Evolutionary conservation across 805 yeast species (phyloP), one percentile per base, ranked within the genome.

Genomic region (Schizosaccharomyces cryophilus): DNA sequence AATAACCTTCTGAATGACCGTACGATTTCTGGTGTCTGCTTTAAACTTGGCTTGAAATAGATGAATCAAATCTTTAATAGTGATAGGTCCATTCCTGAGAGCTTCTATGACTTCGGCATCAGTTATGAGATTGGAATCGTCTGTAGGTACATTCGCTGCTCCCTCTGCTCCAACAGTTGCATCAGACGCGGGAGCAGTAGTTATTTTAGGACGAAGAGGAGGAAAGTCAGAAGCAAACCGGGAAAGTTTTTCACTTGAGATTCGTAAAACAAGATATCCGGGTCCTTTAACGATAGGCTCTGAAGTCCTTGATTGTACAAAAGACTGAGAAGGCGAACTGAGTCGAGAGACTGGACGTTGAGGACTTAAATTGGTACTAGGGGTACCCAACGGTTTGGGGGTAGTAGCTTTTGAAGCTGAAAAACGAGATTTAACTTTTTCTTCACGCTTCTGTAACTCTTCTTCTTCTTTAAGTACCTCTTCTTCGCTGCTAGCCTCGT

Each of bases 41-140:
- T 26, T 26, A 13, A 56, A 17, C 21, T 56, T 56, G 19, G 19
- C 19, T 4, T 40, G 47, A 11, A 56, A 40, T 7, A 56, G 19
- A 21, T 30, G 60, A 35, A 56, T 17, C n/a, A 56, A 24, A 56
- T 56, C 60, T 26, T 56, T 56, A 24, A 56, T 30, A 38, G 60
- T 21, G 11, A 56, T 21, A 15, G 60, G 60, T 31, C 47, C 47
- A 38, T 9, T 21, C 29, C n/a, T 35, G 21, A 56, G 21, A 9
- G 38, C 42, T 6, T 40, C 15, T 19, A 35, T 30, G 19, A 56
- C 60, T 35, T 56, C 60, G 1, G 30, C 60, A 17, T 56, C 60
- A n/a, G 60, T 56, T 11, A 56, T 40, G 17, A 56, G 38, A 30
- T 56, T 56, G 2, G 47, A 19, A 56, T 56, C 60, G 40, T 35